phyloP scores from a whole-genome alignment of 1,139 yeast genomes.

The Kodamaea suecica region DNA sequence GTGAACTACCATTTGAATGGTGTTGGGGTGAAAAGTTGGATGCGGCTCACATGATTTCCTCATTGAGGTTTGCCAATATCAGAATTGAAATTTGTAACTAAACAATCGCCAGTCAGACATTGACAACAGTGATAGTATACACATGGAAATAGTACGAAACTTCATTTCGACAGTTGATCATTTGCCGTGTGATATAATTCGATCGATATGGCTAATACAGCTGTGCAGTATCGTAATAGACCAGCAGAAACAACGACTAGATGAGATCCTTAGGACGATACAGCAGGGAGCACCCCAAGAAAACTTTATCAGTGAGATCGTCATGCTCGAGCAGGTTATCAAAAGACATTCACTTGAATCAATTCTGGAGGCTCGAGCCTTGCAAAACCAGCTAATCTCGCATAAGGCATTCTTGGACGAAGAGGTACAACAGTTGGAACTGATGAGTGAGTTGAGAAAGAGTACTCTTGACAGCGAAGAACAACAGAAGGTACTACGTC shows the following conservation, averaged over 20 bases:
- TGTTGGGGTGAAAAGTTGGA: too few relatives aligned
- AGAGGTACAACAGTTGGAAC: constrained; percentile 31
- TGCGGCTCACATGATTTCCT: too few relatives aligned
- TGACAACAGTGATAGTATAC: too few relatives aligned
- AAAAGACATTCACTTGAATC: constrained; percentile 25
- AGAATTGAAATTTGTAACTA: background rate
- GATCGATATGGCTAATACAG: constrained; percentile 47
- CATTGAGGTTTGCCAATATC: background rate
- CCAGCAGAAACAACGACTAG: constrained; percentile 14
- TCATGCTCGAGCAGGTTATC: constrained; percentile 14
- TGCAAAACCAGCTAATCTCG: constrained; percentile 33
- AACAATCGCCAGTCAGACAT: too few relatives aligned
- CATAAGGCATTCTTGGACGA: constrained; percentile 30
- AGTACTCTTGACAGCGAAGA: constrained; percentile 18
- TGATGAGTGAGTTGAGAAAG: constrained; percentile 4
- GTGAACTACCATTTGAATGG: too few relatives aligned
- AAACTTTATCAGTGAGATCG: constrained; percentile 11
- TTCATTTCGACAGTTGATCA: constrained; percentile 47
- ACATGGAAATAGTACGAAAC: constrained; percentile 17
- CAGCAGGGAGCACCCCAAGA: constrained; percentile 7
- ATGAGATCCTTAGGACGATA: constrained; percentile 8
- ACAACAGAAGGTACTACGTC: constrained; percentile 18
- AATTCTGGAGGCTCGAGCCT: constrained; percentile 32
- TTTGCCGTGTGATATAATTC: constrained; percentile 44
- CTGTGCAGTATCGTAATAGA: constrained; percentile 33